Percentiles rank a stretch among this genome's conserved stretches.
Conservation (phyloP, 192 early-diverging fungal species). For the Coemansia sp. region DNA sequence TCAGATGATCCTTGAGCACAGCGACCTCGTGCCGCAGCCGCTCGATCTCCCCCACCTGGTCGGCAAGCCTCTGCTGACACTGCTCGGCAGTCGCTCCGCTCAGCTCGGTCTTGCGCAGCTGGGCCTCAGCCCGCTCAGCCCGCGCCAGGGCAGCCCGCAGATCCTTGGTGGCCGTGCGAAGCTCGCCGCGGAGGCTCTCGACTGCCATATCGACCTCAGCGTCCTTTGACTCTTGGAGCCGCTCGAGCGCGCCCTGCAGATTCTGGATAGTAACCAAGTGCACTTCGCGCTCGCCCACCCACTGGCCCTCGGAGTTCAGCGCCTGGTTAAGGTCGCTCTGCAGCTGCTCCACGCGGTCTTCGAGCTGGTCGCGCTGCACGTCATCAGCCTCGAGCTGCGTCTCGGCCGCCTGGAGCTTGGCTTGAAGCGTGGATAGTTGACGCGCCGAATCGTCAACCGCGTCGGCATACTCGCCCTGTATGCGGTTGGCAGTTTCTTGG, state of each 20-base stretch:
- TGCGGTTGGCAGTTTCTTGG: constrained; percentile 34
- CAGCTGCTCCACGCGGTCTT: constrained; percentile 52
- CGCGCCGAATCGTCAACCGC: constrained; percentile 20
- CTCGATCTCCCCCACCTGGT: constrained; percentile 54
- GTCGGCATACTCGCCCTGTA: constrained; percentile 28
- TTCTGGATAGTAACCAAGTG: constrained; percentile 71
- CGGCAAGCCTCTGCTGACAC: constrained; percentile 56
- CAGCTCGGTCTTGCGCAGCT: constrained; percentile 21
- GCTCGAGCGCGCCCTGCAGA: constrained; percentile 83
- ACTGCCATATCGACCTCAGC: constrained; percentile 62
- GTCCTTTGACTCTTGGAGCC: constrained; percentile 81
- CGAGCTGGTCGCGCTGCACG: constrained; percentile 31
- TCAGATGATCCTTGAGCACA: constrained; percentile 85
- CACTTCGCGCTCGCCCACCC: constrained; percentile 59
- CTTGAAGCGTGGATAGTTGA: constrained; percentile 20
- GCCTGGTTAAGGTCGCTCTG: constrained; percentile 58
- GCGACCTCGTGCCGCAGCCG: constrained; percentile 57
- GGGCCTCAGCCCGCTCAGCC: constrained; percentile 44
- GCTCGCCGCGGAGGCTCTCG: constrained; percentile 52
- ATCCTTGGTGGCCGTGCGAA: constrained; percentile 44
- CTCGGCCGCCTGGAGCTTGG: constrained; percentile 28
- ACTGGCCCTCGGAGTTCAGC: constrained; percentile 59
- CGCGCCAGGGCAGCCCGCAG: constrained; percentile 59
- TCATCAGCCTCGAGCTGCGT: constrained; percentile 26
- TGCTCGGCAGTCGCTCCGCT: constrained; percentile 53